These are phyloP conservation scores for Sclerotinia trifoliorum DNA, from an alignment of 2,329 filamentous ascomycete genomes.

Conservation along the genomic window DNA sequence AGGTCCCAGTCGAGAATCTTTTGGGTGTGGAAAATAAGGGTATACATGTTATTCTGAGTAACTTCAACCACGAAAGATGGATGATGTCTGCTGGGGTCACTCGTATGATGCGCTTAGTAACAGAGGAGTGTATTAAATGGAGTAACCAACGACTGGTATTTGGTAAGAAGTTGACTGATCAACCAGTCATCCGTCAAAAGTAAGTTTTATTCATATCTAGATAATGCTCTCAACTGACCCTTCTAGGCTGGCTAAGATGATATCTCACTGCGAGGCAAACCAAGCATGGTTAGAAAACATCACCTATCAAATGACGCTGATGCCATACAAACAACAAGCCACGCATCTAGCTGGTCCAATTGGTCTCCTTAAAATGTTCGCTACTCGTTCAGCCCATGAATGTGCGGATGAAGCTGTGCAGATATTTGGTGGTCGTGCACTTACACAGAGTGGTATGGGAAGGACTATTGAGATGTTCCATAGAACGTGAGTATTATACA, in stretches of 20 bases:
- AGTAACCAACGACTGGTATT: constrained; percentile 83
- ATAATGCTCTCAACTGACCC: constrained; percentile 21
- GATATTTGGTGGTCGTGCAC: constrained; percentile 78
- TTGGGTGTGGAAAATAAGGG: constrained; percentile 83
- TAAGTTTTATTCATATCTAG: constrained; percentile 41
- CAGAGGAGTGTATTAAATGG: constrained; percentile 88
- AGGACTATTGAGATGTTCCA: constrained; percentile 81
- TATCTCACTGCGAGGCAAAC: constrained; percentile 75
- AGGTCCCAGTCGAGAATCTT: constrained; percentile 75
- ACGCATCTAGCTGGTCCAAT: constrained; percentile 77
- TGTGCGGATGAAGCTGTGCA: constrained; percentile 81
- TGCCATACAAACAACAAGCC: constrained; percentile 75
- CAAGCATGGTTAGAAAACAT: constrained; percentile 83
- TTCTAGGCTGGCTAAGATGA: constrained; percentile 76
- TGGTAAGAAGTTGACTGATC: constrained; percentile 76
- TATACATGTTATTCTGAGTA: constrained; percentile 78
- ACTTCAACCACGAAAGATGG: constrained; percentile 87
- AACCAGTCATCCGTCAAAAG: constrained; percentile 82
- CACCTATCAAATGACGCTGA: constrained; percentile 84
- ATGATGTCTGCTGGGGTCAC: constrained; percentile 65
- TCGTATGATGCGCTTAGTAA: constrained; percentile 64
- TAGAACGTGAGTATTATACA: constrained; percentile 48
- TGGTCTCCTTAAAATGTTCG: constrained; percentile 75
- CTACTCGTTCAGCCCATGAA: constrained; percentile 75
- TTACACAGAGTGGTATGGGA: constrained; percentile 83